Evolutionary conservation across 495 filamentous ascomycete genomes (phyloP).

Genomic region (Penicillium malachiteum): DNA sequence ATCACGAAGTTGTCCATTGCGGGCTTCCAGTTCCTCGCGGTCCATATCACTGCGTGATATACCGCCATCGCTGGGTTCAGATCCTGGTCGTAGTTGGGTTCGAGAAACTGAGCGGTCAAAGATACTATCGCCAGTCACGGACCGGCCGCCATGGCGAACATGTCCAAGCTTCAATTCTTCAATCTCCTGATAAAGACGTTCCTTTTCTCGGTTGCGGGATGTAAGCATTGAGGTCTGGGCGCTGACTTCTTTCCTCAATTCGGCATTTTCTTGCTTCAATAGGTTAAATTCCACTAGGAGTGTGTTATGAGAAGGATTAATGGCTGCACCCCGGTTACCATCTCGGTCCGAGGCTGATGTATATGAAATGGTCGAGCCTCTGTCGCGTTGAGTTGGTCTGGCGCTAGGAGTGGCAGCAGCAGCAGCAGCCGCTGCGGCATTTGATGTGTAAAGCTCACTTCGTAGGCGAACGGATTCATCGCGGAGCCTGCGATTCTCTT

Average conservation of each 20-base stretch:
- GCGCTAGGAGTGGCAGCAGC: slow-evolving; percentile 37
- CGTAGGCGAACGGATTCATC: slow-evolving; percentile 79
- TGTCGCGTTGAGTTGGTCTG: slow-evolving; percentile 52
- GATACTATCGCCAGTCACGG: slow-evolving; percentile 82
- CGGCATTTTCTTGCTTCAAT: slow-evolving; percentile 87
- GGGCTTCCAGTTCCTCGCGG: slow-evolving; percentile 81
- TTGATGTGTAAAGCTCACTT: slow-evolving; percentile 54
- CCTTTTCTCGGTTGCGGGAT: slow-evolving; percentile 90
- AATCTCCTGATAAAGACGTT: slow-evolving; percentile 92
- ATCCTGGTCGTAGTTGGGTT: slow-evolving; percentile 69
- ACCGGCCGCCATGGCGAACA: slow-evolving; percentile 61
- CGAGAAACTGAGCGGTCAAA: slow-evolving; percentile 90
- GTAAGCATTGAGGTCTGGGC: slow-evolving; percentile 98
- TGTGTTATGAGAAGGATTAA: slow-evolving; percentile 61
- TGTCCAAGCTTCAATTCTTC: slow-evolving; percentile 90
- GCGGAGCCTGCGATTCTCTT: slow-evolving; percentile 78
- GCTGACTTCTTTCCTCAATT: slow-evolving; percentile 85
- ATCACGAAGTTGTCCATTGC: slow-evolving; percentile 80
- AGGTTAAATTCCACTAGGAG: slow-evolving; percentile 73
- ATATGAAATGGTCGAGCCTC: slow-evolving; percentile 59
- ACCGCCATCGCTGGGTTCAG: slow-evolving; percentile 66
- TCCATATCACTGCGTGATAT: slow-evolving; percentile 76
- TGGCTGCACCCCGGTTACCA: slow-evolving; percentile 52
- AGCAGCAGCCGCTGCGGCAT: no score
- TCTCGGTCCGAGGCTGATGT: slow-evolving; percentile 60